These are phyloP conservation scores for Nicotiana rustica DNA, from an alignment of 305 asterid genomes.

Conservation along the genomic window DNA sequence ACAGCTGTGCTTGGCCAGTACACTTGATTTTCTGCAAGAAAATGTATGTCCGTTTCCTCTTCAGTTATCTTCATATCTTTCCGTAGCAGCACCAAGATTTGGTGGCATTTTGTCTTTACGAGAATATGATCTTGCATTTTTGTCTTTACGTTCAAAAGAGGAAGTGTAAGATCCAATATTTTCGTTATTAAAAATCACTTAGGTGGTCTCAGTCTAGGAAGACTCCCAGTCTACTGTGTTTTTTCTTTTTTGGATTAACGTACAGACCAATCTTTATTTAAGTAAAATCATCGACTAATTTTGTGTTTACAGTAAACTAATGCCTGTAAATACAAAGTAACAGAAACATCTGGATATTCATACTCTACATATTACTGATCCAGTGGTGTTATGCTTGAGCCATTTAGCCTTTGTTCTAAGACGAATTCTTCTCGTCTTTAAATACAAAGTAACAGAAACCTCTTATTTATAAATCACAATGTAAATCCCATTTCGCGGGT, in stretches of 20 bases:
- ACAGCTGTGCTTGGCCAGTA: slow-evolving; percentile 27
- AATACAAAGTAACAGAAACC: too few species aligned
- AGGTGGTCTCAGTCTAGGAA: not conserved
- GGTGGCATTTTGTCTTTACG: not conserved
- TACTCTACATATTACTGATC: not conserved
- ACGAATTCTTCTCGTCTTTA: too few species aligned
- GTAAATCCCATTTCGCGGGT: not conserved
- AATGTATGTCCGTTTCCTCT: not conserved
- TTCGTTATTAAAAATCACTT: not conserved
- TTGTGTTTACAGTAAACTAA: not conserved
- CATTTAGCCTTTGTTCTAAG: too few species aligned
- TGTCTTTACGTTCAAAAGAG: not conserved
- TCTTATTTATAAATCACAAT: too few species aligned
- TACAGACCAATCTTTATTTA: too few species aligned
- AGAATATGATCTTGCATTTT: not conserved
- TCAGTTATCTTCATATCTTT: not conserved
- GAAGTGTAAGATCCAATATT: not conserved
- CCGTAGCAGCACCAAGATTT: too few species aligned
- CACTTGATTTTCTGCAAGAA: not conserved
- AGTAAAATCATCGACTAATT: not conserved
- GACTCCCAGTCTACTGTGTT: not conserved
- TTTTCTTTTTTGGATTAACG: not conserved
- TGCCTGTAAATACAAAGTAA: not conserved
- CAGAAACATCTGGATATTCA: not conserved
- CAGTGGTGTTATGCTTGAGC: too few species aligned